These are phyloP conservation scores for Saccharata proteae DNA, from an alignment of 2,329 filamentous ascomycete species.

Conservation along the genomic window DNA sequence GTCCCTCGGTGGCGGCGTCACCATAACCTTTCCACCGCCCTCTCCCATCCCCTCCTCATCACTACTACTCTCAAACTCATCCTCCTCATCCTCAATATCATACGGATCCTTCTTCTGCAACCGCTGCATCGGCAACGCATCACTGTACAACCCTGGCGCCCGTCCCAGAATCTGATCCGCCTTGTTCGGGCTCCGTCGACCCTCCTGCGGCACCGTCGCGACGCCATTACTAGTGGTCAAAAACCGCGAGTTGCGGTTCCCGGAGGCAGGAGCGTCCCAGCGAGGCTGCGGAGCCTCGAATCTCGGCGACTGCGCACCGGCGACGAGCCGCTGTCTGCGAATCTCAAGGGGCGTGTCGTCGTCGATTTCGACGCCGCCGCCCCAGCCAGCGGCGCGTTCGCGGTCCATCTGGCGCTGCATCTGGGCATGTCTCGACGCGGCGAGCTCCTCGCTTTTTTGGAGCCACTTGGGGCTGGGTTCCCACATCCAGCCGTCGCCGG, in stretches of 20 bases:
- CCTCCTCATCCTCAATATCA: slow-evolving; percentile 8
- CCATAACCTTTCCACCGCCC: slow-evolving; percentile 20
- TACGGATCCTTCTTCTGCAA: slow-evolving; percentile 24
- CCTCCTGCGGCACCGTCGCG: slow-evolving; percentile 19
- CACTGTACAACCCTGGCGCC: slow-evolving; percentile 22
- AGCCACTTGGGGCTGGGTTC: slow-evolving; percentile 73
- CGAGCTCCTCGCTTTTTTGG: slow-evolving; percentile 53
- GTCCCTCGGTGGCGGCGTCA: slow-evolving; percentile 15
- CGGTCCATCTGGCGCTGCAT: slow-evolving; percentile 44
- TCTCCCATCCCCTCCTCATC: slow-evolving; percentile 22
- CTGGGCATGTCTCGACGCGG: slow-evolving; percentile 24
- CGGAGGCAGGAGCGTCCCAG: neutral
- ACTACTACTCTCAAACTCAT: slow-evolving; percentile 17
- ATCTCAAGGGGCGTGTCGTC: neutral
- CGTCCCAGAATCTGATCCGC: slow-evolving; percentile 30
- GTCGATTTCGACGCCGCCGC: slow-evolving; percentile 23
- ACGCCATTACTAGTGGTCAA: slow-evolving; percentile 23
- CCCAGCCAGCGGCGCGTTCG: slow-evolving; percentile 59
- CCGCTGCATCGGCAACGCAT: slow-evolving; percentile 22
- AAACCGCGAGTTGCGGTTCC: slow-evolving; percentile 16
- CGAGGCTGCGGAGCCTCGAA: neutral
- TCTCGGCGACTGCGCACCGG: neutral
- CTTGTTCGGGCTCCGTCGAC: slow-evolving; percentile 26
- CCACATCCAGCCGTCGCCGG: slow-evolving; percentile 90
- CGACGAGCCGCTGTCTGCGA: slow-evolving; percentile 1